phyloP scores from a whole-genome alignment of 306 rosid genomes.

The Ormosia emarginata region DNA sequence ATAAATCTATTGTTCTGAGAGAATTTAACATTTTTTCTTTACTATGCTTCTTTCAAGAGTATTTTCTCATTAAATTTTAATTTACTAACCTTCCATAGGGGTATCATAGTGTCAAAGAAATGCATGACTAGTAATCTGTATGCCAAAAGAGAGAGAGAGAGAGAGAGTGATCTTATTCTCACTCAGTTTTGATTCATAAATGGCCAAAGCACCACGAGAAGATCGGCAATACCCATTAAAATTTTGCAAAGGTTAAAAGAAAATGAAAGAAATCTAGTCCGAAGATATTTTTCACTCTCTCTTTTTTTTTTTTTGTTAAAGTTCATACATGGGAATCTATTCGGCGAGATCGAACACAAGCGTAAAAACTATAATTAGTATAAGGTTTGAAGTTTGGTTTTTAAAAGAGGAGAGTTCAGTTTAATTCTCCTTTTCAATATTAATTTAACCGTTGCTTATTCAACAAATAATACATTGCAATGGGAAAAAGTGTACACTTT shows the following conservation, averaged over 20 bases:
- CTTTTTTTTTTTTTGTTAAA: neutral
- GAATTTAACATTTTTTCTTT: no score
- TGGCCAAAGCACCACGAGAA: neutral
- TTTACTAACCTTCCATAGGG: neutral
- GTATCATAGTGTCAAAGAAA: neutral
- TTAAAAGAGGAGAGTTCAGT: no score
- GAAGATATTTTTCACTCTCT: neutral
- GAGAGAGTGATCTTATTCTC: slow-evolving; percentile 5
- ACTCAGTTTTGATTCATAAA: neutral
- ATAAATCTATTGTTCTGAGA: no score
- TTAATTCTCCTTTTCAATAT: neutral
- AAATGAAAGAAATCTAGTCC: neutral
- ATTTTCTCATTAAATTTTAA: neutral
- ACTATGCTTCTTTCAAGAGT: neutral
- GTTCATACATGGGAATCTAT: neutral
- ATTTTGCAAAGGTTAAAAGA: neutral
- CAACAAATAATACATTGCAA: neutral
- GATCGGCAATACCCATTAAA: neutral
- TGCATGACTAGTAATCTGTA: neutral
- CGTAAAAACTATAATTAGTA: neutral
- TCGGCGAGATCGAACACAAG: neutral
- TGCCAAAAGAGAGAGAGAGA: neutral
- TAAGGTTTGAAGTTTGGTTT: neutral
- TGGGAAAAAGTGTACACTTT: neutral
- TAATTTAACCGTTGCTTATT: neutral